These are phyloP conservation scores for Eucalyptus dawsonii DNA, from an alignment of 345 rosid species.

Conservation along the genomic window DNA sequence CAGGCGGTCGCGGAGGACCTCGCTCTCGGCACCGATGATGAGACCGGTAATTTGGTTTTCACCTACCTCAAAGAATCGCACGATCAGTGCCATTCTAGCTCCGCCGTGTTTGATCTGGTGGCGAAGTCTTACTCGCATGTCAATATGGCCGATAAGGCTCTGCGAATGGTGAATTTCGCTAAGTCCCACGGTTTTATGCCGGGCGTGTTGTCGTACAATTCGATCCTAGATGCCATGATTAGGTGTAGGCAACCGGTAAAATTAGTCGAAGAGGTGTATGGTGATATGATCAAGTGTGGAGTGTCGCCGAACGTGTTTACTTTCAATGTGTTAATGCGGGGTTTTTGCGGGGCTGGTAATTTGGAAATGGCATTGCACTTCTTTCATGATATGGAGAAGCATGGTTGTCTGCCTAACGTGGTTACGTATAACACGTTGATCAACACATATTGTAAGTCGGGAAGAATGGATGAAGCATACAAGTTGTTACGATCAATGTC, in stretches of 20 bases:
- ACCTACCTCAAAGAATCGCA: slow-evolving; percentile 51
- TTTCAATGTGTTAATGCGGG: slow-evolving; percentile 74
- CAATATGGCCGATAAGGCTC: slow-evolving; percentile 49
- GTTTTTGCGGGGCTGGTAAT: slow-evolving; percentile 64
- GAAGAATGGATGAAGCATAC: slow-evolving; percentile 47
- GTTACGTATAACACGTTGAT: slow-evolving; percentile 77
- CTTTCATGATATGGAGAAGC: slow-evolving; percentile 50
- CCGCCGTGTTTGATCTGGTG: slow-evolving; percentile 77
- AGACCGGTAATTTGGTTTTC: slow-evolving; percentile 46
- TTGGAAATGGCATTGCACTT: slow-evolving; percentile 45
- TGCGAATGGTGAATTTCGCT: slow-evolving; percentile 41
- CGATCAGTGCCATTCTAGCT: slow-evolving; percentile 45
- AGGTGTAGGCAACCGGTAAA: slow-evolving; percentile 38
- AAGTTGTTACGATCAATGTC: slow-evolving; percentile 45
- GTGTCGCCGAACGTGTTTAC: slow-evolving; percentile 77
- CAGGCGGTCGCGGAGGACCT: slow-evolving; percentile 59
- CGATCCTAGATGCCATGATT: slow-evolving; percentile 60
- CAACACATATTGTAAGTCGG: slow-evolving; percentile 50
- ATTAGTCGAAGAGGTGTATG: slow-evolving; percentile 42
- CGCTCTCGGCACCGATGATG: slow-evolving; percentile 22
- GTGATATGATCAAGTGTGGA: slow-evolving; percentile 42
- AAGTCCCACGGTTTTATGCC: slow-evolving; percentile 74
- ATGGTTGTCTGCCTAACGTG: slow-evolving; percentile 68
- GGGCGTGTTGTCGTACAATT: slow-evolving; percentile 81
- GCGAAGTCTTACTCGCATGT: slow-evolving; percentile 68